These are phyloP conservation scores for Pseudonitzschia delicatissima DNA, from an alignment of 108 stramenopile species.

Conservation along the genomic window DNA sequence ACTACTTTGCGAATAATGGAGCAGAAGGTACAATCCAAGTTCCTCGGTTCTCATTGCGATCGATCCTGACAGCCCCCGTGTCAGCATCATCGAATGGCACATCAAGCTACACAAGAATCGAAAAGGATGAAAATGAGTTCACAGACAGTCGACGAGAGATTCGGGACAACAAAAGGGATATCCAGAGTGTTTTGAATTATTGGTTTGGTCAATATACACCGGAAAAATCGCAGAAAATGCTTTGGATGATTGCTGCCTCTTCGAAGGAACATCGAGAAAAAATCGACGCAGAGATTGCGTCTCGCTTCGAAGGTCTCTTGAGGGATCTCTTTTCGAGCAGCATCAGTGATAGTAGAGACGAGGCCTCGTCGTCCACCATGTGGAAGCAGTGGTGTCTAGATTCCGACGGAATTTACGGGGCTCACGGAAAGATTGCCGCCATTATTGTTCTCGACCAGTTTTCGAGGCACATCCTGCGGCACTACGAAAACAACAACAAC, in stretches of 20 bases:
- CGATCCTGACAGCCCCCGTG: neutral
- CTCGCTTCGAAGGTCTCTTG: conserved; percentile 46
- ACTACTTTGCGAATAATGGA: neutral
- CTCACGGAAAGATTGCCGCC: conserved; percentile 75
- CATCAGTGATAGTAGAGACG: neutral
- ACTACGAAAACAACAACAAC: conserved; percentile 8
- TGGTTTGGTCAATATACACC: conserved; percentile 81
- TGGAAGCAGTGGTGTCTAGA: conserved; percentile 46
- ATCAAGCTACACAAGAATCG: neutral
- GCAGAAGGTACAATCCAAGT: too few species aligned
- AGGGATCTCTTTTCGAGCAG: conserved; percentile 26
- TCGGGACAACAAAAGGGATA: conserved; percentile 36
- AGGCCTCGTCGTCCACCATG: neutral
- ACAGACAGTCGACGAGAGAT: neutral
- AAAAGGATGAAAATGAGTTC: too few species aligned
- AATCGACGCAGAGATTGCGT: conserved; percentile 66
- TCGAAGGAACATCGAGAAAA: conserved; percentile 39
- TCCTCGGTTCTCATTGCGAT: neutral
- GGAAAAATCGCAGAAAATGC: conserved; percentile 66
- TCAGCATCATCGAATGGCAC: neutral
- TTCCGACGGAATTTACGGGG: conserved; percentile 48
- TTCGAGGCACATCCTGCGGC: conserved; percentile 73
- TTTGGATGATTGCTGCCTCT: conserved; percentile 86
- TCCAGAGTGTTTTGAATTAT: conserved; percentile 56
- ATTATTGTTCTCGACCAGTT: conserved; percentile 86